These are phyloP conservation scores for Botrytis aclada DNA, from an alignment of 2,329 filamentous ascomycete genomes.

Conservation along the genomic window DNA sequence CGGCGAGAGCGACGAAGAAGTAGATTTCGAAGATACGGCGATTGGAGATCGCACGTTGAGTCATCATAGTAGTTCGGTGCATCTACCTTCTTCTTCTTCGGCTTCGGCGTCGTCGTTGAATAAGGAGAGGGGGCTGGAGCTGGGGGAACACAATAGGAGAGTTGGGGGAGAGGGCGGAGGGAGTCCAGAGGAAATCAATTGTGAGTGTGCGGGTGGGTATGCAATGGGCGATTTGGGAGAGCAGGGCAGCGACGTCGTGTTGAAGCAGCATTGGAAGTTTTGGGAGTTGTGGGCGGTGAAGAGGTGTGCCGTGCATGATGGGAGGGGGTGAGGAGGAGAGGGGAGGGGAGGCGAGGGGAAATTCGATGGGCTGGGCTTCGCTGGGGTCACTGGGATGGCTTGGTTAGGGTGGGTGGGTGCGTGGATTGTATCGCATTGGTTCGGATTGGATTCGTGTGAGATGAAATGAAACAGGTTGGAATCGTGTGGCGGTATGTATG, in stretches of 20 bases:
- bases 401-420: background rate
- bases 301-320: slow-evolving; percentile 17
- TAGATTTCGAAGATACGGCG: slow-evolving; percentile 12
- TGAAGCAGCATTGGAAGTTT: slow-evolving; percentile 19
- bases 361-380: background rate
- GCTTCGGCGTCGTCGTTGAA: background rate
- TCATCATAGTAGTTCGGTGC: slow-evolving; percentile 16
- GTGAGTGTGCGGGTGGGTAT: slow-evolving; percentile 15
- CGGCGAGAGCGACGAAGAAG: slow-evolving; percentile 3
- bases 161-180: background rate
- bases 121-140: background rate
- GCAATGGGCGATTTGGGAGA: slow-evolving; percentile 8
- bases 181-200: background rate
- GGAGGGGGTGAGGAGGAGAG: background rate
- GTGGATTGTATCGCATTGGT: background rate
- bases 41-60: slow-evolving; percentile 11
- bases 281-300: slow-evolving; percentile 21
- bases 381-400: background rate
- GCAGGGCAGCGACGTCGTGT: background rate
- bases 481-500: background rate
- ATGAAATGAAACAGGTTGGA: background rate
- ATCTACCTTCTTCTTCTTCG: background rate
- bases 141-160: background rate
- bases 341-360: background rate
- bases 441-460: background rate